A percentile compares a stretch with the other conserved stretches of the same genome.
Evolutionary conservation across 257 asterid genomes (phyloP).

Genomic region (Jacaranda copaia): DNA sequence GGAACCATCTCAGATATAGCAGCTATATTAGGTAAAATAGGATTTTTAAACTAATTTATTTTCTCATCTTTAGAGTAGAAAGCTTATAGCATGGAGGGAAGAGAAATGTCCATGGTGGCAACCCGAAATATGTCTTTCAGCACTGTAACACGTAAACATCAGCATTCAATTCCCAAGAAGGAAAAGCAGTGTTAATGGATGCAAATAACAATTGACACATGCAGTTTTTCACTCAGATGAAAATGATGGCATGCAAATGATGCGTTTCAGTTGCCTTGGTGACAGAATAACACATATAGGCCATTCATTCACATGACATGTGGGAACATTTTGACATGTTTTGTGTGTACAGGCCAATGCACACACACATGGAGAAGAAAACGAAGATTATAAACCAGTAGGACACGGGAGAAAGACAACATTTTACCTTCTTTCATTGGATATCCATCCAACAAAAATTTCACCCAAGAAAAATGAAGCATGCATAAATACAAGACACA

Average conservation of each 20-base stretch:
- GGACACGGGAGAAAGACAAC: neutral
- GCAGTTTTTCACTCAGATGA: constrained; percentile 14
- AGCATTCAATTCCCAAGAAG: constrained; percentile 27
- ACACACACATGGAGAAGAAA: constrained; percentile 4
- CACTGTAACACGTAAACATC: neutral
- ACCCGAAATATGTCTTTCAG: neutral
- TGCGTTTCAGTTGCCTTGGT: neutral
- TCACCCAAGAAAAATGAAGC: neutral
- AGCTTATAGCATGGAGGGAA: constrained; percentile 9
- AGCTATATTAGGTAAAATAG: constrained; percentile 18
- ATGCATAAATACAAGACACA: neutral
- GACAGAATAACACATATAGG: constrained; percentile 13
- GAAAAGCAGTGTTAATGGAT: constrained; percentile 13
- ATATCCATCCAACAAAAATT: constrained; percentile 10
- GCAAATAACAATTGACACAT: neutral
- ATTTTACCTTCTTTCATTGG: neutral
- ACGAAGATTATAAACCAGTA: neutral
- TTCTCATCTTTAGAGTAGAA: constrained; percentile 3
- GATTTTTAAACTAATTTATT: constrained; percentile 26
- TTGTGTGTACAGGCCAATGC: neutral
- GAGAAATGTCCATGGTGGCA: neutral
- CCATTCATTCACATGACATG: constrained; percentile 14
- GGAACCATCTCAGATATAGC: constrained; percentile 5
- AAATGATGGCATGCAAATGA: constrained; percentile 23
- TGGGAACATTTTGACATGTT: neutral